Conservation (phyloP, 768 basidiomycete species). For the Trametes gibbosa region DNA sequence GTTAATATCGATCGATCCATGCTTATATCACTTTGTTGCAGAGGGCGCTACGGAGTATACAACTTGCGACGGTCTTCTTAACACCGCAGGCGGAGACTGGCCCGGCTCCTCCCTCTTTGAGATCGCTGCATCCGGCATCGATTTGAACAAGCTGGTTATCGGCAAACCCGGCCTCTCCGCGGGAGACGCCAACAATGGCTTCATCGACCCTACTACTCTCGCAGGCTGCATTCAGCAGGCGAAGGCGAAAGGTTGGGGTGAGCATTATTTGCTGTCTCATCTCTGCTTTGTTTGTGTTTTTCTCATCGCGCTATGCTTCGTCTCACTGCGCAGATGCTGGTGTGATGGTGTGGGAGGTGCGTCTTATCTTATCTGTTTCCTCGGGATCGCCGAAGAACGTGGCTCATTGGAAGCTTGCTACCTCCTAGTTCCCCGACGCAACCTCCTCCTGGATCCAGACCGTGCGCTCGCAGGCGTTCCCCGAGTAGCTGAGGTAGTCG, state of each 20-base stretch:
- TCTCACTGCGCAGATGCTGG: slow-evolving; percentile 28
- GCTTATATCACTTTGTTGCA: slow-evolving; percentile 10
- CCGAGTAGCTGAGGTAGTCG: slow-evolving; percentile 3
- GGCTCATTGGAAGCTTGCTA: neutral
- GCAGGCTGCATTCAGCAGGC: slow-evolving; percentile 59
- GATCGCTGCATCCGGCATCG: slow-evolving; percentile 54
- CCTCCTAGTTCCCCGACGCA: slow-evolving; percentile 36
- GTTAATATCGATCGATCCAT: neutral
- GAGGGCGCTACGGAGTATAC: slow-evolving; percentile 40
- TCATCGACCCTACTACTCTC: slow-evolving; percentile 53
- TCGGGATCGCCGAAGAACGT: neutral
- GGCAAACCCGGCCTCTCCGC: slow-evolving; percentile 59
- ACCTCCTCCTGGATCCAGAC: slow-evolving; percentile 34
- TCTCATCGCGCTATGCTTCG: too few species aligned
- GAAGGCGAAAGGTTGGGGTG: slow-evolving; percentile 62
- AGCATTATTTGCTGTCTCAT: slow-evolving; percentile 26
- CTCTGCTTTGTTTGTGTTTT: neutral
- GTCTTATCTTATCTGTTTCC: neutral
- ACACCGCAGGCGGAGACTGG: slow-evolving; percentile 37
- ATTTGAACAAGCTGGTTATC: slow-evolving; percentile 65
- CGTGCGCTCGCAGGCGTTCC: slow-evolving; percentile 33
- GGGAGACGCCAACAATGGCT: slow-evolving; percentile 46
- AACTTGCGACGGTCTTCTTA: slow-evolving; percentile 38
- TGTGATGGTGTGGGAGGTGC: slow-evolving; percentile 39
- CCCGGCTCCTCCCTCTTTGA: slow-evolving; percentile 48